Conservation (phyloP, 2,329 filamentous ascomycete species). For the Aspergillus sp. region DNA sequence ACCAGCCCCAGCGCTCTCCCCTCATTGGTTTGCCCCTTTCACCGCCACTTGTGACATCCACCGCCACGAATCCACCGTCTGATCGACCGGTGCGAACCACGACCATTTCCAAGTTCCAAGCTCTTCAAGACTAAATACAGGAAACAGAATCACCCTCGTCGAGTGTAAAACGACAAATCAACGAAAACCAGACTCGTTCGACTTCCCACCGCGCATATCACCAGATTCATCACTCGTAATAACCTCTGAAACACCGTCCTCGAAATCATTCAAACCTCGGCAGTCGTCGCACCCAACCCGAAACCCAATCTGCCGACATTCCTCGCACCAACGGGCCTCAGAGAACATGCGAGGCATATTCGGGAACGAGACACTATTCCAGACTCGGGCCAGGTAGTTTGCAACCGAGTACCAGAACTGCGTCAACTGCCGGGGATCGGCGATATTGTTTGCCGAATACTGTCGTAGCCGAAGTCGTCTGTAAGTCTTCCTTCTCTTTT, state of each 20-base stretch:
- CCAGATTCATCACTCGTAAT: background rate
- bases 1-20: background rate
- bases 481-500: background rate
- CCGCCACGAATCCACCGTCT: background rate
- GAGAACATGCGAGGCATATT: background rate
- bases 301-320: background rate
- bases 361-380: background rate
- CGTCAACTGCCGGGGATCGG: background rate
- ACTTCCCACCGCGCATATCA: background rate
- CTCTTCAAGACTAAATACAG: background rate
- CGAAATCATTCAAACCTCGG: background rate
- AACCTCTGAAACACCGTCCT: background rate
- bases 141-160: background rate
- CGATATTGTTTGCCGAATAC: background rate
- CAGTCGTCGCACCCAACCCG: background rate
- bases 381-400: background rate
- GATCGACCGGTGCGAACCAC: background rate
- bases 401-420: background rate
- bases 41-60: slow-evolving; percentile 8
- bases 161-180: background rate
- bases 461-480: background rate
- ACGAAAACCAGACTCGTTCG: background rate
- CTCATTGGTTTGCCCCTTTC: background rate
- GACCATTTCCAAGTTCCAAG: background rate
- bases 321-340: background rate